Conservation (phyloP, 2,329 filamentous ascomycete genomes). For the Tolypocladium tropicale region DNA sequence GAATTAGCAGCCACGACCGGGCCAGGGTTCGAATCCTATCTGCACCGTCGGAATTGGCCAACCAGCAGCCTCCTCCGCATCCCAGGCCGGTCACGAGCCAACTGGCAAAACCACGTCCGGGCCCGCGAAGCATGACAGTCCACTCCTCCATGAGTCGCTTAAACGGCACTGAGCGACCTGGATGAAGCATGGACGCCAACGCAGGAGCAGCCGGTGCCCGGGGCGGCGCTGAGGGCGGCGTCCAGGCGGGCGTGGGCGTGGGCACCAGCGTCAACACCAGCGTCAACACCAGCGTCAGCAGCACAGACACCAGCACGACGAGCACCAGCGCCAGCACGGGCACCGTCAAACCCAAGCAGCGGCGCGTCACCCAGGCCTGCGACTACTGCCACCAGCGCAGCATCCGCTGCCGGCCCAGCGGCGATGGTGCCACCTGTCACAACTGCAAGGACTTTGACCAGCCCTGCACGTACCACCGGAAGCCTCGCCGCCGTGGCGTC, state of each 20-base stretch:
- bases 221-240: neutral
- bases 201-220: neutral
- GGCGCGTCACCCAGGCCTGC: constrained; percentile 10
- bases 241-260: too few species aligned
- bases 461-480: constrained; percentile 33
- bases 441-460: constrained; percentile 39
- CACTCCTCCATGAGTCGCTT: neutral
- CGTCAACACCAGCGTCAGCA: neutral
- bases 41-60: neutral
- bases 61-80: neutral
- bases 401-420: constrained; percentile 18
- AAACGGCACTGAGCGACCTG: neutral
- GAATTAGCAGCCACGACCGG: neutral
- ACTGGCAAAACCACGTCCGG: neutral
- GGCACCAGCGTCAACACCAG: neutral
- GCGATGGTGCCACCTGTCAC: constrained; percentile 29
- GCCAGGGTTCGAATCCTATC: neutral
- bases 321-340: neutral
- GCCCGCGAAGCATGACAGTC: neutral
- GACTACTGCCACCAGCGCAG: constrained; percentile 35
- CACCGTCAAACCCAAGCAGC: constrained; percentile 6
- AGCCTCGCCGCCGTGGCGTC: constrained; percentile 26
- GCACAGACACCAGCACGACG: neutral
- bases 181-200: neutral
- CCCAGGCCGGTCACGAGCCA: neutral